Conservation (phyloP, 805 yeast species). For the Blastobotrys parvus region DNA sequence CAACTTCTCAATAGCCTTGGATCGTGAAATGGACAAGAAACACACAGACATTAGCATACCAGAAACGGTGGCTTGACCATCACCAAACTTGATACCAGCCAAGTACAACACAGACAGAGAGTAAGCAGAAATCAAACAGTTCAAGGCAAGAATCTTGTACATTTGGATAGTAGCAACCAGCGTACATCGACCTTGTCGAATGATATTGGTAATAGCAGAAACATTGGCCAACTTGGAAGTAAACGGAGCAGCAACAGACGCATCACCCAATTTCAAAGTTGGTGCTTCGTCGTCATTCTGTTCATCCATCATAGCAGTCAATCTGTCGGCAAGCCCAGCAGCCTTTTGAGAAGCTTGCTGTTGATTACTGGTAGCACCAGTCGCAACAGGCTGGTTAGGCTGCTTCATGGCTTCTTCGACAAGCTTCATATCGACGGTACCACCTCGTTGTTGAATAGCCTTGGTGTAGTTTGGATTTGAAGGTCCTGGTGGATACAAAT, state of each 20-base stretch:
- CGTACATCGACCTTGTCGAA: conserved; percentile 98
- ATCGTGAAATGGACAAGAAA: conserved; percentile 90
- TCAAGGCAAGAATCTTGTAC: conserved; percentile 96
- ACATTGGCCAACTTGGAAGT: conserved; percentile 92
- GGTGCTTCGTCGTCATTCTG: conserved; percentile 79
- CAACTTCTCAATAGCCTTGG: conserved; percentile 79
- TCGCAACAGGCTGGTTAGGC: conserved; percentile 28
- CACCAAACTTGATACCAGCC: conserved; percentile 98
- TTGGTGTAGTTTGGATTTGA: conserved; percentile 77
- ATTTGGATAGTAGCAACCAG: conserved; percentile 95
- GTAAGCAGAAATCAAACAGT: conserved; percentile 94
- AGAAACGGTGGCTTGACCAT: conserved; percentile 95
- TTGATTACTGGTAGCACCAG: conserved; percentile 29
- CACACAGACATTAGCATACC: conserved; percentile 88
- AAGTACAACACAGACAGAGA: conserved; percentile 87
- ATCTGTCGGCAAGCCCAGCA: conserved; percentile 51
- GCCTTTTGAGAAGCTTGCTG: conserved; percentile 27
- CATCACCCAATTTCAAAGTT: conserved; percentile 90
- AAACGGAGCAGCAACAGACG: conserved; percentile 98
- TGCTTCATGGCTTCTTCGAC: conserved; percentile 34
- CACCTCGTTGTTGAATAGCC: conserved; percentile 80
- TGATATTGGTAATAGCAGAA: conserved; percentile 82
- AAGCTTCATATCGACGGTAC: conserved; percentile 54
- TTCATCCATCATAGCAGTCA: conserved; percentile 47
- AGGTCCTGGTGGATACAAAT: conserved; percentile 93